Conservation (phyloP, 345 rosid species). For the Gossypium mustelinum region DNA sequence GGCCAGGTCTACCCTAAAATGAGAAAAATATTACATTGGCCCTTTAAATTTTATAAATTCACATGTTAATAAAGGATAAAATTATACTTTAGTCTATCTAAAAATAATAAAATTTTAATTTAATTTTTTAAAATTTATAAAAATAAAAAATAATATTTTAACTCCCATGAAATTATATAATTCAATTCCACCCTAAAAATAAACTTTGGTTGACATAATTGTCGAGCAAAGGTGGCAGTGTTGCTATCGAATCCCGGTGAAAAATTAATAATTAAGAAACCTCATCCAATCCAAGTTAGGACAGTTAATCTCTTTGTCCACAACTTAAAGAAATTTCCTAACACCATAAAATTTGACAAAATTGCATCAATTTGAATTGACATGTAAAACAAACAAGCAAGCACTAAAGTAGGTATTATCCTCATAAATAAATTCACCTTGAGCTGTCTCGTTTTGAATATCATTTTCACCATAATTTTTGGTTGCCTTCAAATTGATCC, state of each 20-base stretch:
- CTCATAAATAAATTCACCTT: constrained; percentile 1
- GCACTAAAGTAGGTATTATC: constrained; percentile 9
- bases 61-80: too few species aligned
- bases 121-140: too few species aligned
- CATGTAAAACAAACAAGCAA: not conserved
- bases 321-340: constrained; percentile 9
- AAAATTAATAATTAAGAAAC: not conserved
- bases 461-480: not conserved
- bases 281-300: constrained; percentile 4
- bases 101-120: too few species aligned
- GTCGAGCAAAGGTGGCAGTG: not conserved
- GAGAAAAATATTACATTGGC: too few species aligned
- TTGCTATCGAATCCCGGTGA: not conserved
- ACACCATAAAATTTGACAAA: not conserved
- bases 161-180: too few species aligned
- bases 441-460: not conserved
- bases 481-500: not conserved
- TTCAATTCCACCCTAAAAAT: too few species aligned
- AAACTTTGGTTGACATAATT: too few species aligned
- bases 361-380: not conserved
- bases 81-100: too few species aligned
- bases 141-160: too few species aligned
- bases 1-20: too few species aligned
- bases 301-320: not conserved
- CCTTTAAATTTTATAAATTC: too few species aligned